Conservation (phyloP, 2,329 filamentous ascomycete genomes). For the Claviceps sorghi region DNA sequence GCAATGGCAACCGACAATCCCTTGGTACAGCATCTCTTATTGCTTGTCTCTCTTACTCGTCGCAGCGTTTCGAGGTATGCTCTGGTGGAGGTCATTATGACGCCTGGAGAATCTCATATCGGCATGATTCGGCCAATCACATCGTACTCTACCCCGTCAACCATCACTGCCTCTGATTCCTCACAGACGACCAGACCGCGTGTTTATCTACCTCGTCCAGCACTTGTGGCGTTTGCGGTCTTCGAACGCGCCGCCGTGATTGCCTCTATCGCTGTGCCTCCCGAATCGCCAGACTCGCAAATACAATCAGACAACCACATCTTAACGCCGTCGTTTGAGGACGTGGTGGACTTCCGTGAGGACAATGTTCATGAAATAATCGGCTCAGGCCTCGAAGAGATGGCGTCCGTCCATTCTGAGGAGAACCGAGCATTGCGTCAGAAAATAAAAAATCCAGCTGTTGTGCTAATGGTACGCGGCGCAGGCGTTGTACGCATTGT, state of each 20-base stretch:
- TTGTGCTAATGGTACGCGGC: constrained; percentile 47
- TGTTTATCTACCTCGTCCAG: constrained; percentile 64
- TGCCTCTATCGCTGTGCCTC: constrained; percentile 52
- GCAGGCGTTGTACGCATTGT: constrained; percentile 46
- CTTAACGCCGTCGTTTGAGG: constrained; percentile 59
- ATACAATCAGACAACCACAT: constrained; percentile 52
- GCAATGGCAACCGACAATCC: constrained; percentile 35
- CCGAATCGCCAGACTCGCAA: constrained; percentile 62
- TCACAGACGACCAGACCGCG: constrained; percentile 36
- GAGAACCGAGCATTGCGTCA: constrained; percentile 35
- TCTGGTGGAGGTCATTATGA: constrained; percentile 57
- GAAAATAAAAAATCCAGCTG: constrained; percentile 46
- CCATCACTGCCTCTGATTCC: constrained; percentile 25
- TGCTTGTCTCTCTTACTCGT: constrained; percentile 43
- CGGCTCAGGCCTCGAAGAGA: constrained; percentile 49
- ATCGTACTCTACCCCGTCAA: constrained; percentile 43
- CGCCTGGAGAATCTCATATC: constrained; percentile 37
- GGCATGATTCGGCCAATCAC: constrained; percentile 54
- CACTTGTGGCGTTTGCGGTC: constrained; percentile 66
- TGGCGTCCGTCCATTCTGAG: constrained; percentile 24
- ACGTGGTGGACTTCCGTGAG: constrained; percentile 65
- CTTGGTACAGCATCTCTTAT: constrained; percentile 41
- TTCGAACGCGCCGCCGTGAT: constrained; percentile 68
- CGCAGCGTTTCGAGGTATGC: constrained; percentile 48
- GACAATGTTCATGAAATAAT: constrained; percentile 49